Evolutionary conservation across 2,329 filamentous ascomycete species (phyloP).

Genomic region (Fusarium domesticum): DNA sequence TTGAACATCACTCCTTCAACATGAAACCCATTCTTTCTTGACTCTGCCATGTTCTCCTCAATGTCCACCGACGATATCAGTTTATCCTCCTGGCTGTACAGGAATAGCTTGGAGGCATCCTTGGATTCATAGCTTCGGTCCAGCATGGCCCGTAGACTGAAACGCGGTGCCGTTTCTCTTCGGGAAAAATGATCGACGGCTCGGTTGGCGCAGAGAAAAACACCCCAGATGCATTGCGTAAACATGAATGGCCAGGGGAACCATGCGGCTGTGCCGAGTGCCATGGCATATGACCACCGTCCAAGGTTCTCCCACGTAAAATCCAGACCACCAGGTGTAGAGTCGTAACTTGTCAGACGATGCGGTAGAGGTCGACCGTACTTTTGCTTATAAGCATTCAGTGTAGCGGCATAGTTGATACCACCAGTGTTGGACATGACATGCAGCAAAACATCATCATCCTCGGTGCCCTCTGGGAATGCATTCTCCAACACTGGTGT

Average conservation of each 20-base stretch:
- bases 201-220: constrained; percentile 39
- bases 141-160: constrained; percentile 34
- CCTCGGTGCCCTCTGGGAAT: constrained; percentile 21
- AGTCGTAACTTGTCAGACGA: constrained; percentile 46
- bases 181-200: constrained; percentile 34
- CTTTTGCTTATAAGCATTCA: constrained; percentile 42
- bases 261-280: constrained; percentile 43
- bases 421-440: constrained; percentile 56
- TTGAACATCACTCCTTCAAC: constrained; percentile 30
- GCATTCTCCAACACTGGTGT: constrained; percentile 41
- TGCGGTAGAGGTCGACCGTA: constrained; percentile 42
- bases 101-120: constrained; percentile 46
- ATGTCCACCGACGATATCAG: constrained; percentile 55
- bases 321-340: constrained; percentile 46
- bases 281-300: constrained; percentile 51
- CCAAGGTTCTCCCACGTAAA: constrained; percentile 40
- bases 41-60: constrained; percentile 48
- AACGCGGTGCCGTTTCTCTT: constrained; percentile 37
- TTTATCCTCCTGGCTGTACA: constrained; percentile 55
- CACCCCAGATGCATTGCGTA: constrained; percentile 43
- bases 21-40: constrained; percentile 45
- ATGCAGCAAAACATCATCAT: constrained; percentile 35
- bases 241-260: constrained; percentile 47
- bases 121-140: constrained; percentile 34
- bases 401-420: constrained; percentile 46